Percentiles rank a stretch among this genome's conserved stretches.
phyloP scores from a whole-genome alignment of 805 yeast genomes.

The Yamadazyma insecticola region DNA sequence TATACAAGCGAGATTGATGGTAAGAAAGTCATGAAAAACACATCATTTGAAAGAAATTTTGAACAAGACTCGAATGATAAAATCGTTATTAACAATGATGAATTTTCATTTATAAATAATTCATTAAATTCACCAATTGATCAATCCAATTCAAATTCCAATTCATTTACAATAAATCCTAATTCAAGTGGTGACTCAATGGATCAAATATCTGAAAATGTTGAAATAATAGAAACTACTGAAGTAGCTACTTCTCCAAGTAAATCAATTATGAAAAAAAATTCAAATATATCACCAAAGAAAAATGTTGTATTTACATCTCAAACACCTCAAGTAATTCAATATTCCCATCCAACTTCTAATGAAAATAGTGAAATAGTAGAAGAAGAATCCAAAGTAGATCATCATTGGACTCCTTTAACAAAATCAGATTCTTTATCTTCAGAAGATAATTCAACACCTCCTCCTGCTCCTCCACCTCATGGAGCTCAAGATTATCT shows the following conservation, averaged over 20 bases:
- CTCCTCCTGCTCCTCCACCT: constrained; percentile 30
- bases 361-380: constrained; percentile 4
- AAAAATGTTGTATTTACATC: constrained; percentile 34
- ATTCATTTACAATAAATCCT: constrained; percentile 9
- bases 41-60: constrained; percentile 20
- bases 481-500: constrained; percentile 12
- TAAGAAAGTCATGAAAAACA: constrained; percentile 2
- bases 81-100: constrained; percentile 15
- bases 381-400: constrained; percentile 11
- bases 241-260: constrained; percentile 25
- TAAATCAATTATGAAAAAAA: constrained; percentile 34
- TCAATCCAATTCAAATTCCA: too few species aligned
- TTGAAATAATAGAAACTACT: constrained; percentile 4
- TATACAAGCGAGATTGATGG: constrained; percentile 27
- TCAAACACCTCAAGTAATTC: constrained; percentile 28
- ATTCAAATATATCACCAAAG: constrained; percentile 27
- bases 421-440: constrained; percentile 7
- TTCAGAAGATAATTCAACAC: constrained; percentile 14
- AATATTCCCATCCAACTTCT: constrained; percentile 13
- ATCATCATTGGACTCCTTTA: constrained; percentile 13
- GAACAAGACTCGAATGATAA: constrained; percentile 12
- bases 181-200: constrained; percentile 15
- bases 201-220: background rate
- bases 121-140: background rate
- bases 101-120: constrained; percentile 17